Evolutionary conservation across 352 stramenopile species (phyloP), one percentile per base, ranked within the genome.

Genomic region (Phytophthora europaea): DNA sequence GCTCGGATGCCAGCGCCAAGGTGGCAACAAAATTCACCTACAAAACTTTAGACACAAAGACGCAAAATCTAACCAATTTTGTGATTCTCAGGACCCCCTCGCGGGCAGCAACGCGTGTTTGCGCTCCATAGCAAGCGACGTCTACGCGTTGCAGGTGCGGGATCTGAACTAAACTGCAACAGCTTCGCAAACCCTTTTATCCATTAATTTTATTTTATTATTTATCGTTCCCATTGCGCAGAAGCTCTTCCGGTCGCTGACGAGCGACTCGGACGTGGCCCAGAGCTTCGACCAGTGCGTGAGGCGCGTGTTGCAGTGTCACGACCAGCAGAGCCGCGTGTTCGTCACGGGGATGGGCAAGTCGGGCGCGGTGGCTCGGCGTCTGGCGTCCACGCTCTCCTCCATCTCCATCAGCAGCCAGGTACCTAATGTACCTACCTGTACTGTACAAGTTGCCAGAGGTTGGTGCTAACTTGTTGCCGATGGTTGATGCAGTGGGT

Each of bases 281-380:
- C 31, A 68, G 9, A 70, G 58, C 5, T 88, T 94, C 12, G 60
- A 79, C 2, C 58, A 56, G 6, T 78, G 70, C 10, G 59, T 89
- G 9, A 56, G 61, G 56, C 65, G 68, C 3, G 43, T 96, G 5
- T 50, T 83, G 57, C 62, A 79, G n/a, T 93, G 86, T 23, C 76
- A 82, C 6, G 66, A 82, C 20, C 71, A 90, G 23, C 65, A 80
- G 43, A 66, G 76, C 16, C 73, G 79, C 15, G 71, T 96, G 22
- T 94, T 86, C 64, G 76, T 90, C 26, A 94, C 86, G 6, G 89
- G 89, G 18, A 91, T 96, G 18, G 89, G 89, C 70, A 96, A 96
- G 70, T 96, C 89, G 3, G 87, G 83, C 20, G 87, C 92, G 20
- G 87, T 96, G 2, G 89, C 87, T 23, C 83, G 78, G 18, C 79